Conservation (phyloP, 805 yeast genomes). For the Wickerhamiella qilinensis region DNA sequence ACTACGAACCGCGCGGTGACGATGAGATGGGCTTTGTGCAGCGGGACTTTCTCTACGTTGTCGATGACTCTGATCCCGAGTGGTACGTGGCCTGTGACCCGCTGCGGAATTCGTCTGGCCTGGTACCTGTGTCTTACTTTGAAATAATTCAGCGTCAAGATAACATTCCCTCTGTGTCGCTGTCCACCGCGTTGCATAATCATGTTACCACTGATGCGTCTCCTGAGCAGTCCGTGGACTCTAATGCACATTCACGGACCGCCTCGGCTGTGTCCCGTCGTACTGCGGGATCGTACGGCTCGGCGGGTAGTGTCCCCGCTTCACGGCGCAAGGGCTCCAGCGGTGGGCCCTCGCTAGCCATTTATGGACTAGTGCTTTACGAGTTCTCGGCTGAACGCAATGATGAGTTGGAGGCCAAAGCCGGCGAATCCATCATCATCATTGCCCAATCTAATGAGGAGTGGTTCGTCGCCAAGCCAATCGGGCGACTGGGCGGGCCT, state of each 20-base stretch:
- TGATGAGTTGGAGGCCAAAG: constrained; percentile 71
- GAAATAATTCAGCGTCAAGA: constrained; percentile 41
- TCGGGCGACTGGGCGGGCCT: constrained; percentile 90
- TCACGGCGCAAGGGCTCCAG: constrained; percentile 6
- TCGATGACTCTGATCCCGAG: constrained; percentile 36
- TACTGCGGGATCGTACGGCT: constrained; percentile 3
- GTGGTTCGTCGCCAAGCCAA: constrained; percentile 97
- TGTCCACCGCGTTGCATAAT: constrained; percentile 13
- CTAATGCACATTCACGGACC: constrained; percentile 6
- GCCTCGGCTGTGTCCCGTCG: constrained; percentile 11
- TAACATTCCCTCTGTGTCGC: constrained; percentile 17
- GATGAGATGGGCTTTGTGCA: constrained; percentile 63
- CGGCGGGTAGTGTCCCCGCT: neutral
- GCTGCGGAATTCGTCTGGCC: constrained; percentile 54
- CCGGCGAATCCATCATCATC: constrained; percentile 79
- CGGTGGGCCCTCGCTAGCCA: constrained; percentile 21
- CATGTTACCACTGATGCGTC: constrained; percentile 1
- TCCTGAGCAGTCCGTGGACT: neutral
- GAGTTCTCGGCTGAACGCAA: constrained; percentile 68
- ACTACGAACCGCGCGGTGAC: constrained; percentile 62
- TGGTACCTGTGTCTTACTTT: constrained; percentile 76
- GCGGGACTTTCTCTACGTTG: constrained; percentile 84
- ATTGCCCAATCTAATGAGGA: constrained; percentile 95
- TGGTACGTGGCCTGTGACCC: constrained; percentile 91
- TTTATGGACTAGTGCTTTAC: constrained; percentile 75